phyloP scores from a whole-genome alignment of 345 rosid species.

The Pugionium cornutum region DNA sequence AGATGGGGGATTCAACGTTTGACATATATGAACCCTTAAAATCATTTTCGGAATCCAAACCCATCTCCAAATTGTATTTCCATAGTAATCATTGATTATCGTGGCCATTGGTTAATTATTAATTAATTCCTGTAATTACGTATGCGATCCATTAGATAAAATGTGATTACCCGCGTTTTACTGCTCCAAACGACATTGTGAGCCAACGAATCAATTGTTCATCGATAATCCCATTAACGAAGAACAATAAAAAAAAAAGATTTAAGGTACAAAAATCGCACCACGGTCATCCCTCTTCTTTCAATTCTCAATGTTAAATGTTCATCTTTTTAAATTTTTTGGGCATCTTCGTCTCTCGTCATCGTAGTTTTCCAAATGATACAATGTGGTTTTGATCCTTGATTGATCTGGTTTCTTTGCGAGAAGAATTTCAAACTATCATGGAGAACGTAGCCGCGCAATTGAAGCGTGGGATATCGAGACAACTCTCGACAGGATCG shows the following conservation, averaged over 20 bases:
- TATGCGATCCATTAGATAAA: background rate
- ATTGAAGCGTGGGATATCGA: constrained; percentile 71
- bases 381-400: constrained; percentile 30
- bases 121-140: background rate
- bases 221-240: background rate
- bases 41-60: too few species aligned
- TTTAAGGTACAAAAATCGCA: background rate
- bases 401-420: background rate
- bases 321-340: background rate
- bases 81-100: too few species aligned
- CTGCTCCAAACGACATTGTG: constrained; percentile 26
- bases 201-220: constrained; percentile 21
- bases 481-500: constrained; percentile 78
- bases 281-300: constrained; percentile 20
- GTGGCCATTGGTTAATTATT: background rate
- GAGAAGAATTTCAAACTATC: background rate
- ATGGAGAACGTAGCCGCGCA: constrained; percentile 68
- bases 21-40: too few species aligned
- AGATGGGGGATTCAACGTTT: background rate
- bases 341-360: background rate
- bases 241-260: background rate
- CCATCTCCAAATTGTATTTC: too few species aligned
- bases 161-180: constrained; percentile 38
- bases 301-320: background rate
- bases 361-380: background rate